Conservation (phyloP, 495 filamentous ascomycete genomes). For the Parathielavia appendiculata region DNA sequence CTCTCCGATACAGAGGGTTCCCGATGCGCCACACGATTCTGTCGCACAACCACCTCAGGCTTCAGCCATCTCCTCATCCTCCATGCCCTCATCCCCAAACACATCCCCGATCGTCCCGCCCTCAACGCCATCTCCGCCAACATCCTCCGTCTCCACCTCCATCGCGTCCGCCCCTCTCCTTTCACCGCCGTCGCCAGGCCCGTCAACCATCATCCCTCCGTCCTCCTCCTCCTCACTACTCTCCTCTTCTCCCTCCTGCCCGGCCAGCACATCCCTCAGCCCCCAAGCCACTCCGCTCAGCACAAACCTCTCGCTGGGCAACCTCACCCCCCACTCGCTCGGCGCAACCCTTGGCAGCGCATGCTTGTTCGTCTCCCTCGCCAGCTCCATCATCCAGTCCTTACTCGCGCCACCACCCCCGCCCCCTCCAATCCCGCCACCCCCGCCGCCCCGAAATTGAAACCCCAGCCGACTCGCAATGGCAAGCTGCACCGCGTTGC, state of each 20-base stretch:
- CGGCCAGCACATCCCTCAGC: constrained; percentile 70
- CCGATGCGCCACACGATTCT: too few relatives aligned
- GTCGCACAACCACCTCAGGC: not conserved
- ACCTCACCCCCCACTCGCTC: constrained; percentile 72
- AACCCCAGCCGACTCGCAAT: constrained; percentile 47
- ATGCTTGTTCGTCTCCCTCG: constrained; percentile 74
- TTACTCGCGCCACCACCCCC: constrained; percentile 58
- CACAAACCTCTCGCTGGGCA: constrained; percentile 90
- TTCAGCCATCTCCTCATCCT: constrained; percentile 40
- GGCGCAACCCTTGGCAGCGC: constrained; percentile 66
- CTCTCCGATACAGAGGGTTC: not conserved
- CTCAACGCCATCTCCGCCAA: constrained; percentile 33
- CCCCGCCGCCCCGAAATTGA: constrained; percentile 47
- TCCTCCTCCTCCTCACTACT: constrained; percentile 47
- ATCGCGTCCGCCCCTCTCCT: constrained; percentile 40
- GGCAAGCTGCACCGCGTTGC: constrained; percentile 47
- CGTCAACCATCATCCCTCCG: constrained; percentile 37
- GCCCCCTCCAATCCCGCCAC: constrained; percentile 43
- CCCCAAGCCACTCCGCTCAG: constrained; percentile 81
- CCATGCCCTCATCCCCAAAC: constrained; percentile 36
- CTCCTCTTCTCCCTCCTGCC: constrained; percentile 45
- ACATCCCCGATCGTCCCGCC: constrained; percentile 48
- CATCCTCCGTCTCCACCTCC: constrained; percentile 42
- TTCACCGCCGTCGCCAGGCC: constrained; percentile 26
- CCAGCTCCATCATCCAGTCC: constrained; percentile 80